Evolutionary conservation across 805 yeast genomes (phyloP), one percentile per base, ranked within the genome.

Genomic region (Scheffersomyces amazonensis): DNA sequence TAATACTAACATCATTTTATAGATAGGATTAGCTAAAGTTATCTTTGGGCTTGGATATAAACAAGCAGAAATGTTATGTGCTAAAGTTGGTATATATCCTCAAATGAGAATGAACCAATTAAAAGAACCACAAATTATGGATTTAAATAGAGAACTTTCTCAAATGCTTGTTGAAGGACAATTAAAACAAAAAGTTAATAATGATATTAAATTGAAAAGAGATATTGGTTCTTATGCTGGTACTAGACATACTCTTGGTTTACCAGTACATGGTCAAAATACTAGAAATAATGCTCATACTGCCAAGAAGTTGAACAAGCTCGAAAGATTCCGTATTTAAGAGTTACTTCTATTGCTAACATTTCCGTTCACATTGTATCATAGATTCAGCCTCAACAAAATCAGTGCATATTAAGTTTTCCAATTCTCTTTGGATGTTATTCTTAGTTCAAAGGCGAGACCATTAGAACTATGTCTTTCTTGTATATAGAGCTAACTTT

Each of bases 21-120:
- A 27, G 30, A 62, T 66, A 46, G 98, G 95, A 4, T 71, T 93
- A 45, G 81, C 90, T 17, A 75, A 83, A 40, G 82, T 81, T 45
- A 83, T 93, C 47, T 90, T 86, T 58, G 99, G 98, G 21, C 70
- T 93, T 29, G 96, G 98, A n/a, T 62, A 67, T 32, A 60, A 67
- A 37, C 79, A 85, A 8, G 91, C 97, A 2, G 77, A 76, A 46
- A 70, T 72, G 52, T 71, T 93, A 37, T 89, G 96, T 59, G 81
- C 97, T 28, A 87, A 81, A 56, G 78, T 91, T 16, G 96, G 96
- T 9, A 76, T 93, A 42, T 91, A 90, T 56, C 98, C 98, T 32
- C 72, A 76, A 58, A 90, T 91, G 95, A 80, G 96, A 65, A 83
- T 90, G 86, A 93, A 87, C 59, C 96, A 93, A 63, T 75, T 93